phyloP scores from a whole-genome alignment of 163 green algal species.

The Scenedesmus sp. region DNA sequence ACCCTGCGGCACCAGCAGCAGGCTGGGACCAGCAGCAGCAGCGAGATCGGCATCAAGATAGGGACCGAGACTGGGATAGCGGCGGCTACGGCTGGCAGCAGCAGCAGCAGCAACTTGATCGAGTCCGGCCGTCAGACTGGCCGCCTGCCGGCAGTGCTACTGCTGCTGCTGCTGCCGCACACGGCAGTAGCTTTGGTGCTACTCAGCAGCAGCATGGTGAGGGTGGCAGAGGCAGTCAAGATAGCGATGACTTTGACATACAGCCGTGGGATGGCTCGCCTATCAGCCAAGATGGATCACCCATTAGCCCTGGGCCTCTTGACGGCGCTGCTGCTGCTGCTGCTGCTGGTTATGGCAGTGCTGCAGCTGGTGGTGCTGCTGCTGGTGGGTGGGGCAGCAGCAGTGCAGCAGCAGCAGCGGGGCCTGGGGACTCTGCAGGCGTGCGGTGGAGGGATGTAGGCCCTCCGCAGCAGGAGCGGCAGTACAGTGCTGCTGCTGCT shows the following conservation, averaged over 20 bases:
- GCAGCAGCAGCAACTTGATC: constrained; percentile 9
- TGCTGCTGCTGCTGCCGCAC: background rate
- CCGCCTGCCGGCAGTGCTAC: background rate
- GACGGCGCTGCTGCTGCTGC: background rate
- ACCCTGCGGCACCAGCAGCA: background rate
- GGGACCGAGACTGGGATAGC: background rate
- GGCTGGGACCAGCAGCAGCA: constrained; percentile 1
- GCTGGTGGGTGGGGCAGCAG: background rate
- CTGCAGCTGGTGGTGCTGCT: background rate
- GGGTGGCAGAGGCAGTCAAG: constrained; percentile 29
- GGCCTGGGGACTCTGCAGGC: background rate
- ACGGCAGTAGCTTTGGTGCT: background rate
- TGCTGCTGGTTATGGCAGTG: background rate
- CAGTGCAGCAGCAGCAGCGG: background rate
- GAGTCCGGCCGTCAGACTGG: background rate
- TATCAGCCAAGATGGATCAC: constrained; percentile 39
- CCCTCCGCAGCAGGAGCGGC: background rate
- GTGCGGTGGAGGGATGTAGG: background rate
- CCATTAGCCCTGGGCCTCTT: constrained; percentile 27
- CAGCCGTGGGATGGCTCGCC: constrained; percentile 47
- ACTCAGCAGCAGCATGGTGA: constrained; percentile 17
- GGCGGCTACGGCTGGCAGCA: constrained; percentile 22
- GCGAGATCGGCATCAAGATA: background rate
- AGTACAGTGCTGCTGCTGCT: background rate
- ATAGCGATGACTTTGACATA: constrained; percentile 39